Base-by-base conservation (phyloP, 2,329 filamentous ascomycete genomes). In the Fusarium xylarioides region DNA sequence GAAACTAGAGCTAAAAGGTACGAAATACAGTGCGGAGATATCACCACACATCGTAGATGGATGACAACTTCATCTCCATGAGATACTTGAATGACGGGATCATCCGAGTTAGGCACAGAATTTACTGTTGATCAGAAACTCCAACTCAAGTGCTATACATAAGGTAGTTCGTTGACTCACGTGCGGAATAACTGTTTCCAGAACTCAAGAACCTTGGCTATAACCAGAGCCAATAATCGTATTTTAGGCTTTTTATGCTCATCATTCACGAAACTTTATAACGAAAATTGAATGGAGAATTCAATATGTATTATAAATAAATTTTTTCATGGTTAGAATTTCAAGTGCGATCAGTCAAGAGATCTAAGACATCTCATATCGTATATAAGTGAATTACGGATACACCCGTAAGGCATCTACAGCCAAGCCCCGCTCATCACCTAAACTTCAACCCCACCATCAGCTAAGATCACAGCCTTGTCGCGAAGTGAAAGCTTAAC, bases 391-490 rank as follows among this genome's bases (percentile, higher is more conserved):
- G 32, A 35, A 35, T 35, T 35, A 35, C 32, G 49, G 49, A 35
- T 34, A 50, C 30, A 23, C 30, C 32, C n/a, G n/a, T 26, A 26
- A 71, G 68, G 66, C 65, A 73, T 62, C 49, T 40, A 40, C 40
- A 52, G 42, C 34, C 37, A 62, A 61, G 68, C 68, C 68, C 71
- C 71, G 54, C 71, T 65, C 60, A 55, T 61, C 68, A 64, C 43
- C 49, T 47, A 57, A 69, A 53, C 50, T 58, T 62, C 28, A 74
- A 74, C 73, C 68, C 74, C 74, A 73, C 74, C 70, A 74, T 72
- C 67, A 64, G 60, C 74, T 74, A 74, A 76, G 65, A 76, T 77
- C 73, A 62, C 61, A 77, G 75, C 75, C 75, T 77, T 66, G 75
- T 77, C 75, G 75, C 73, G 59, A 73, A 67, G 69, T 64, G 70